Base-by-base conservation (phyloP, 139 green algal genomes). In the Mychonastes homosphaera region DNA sequence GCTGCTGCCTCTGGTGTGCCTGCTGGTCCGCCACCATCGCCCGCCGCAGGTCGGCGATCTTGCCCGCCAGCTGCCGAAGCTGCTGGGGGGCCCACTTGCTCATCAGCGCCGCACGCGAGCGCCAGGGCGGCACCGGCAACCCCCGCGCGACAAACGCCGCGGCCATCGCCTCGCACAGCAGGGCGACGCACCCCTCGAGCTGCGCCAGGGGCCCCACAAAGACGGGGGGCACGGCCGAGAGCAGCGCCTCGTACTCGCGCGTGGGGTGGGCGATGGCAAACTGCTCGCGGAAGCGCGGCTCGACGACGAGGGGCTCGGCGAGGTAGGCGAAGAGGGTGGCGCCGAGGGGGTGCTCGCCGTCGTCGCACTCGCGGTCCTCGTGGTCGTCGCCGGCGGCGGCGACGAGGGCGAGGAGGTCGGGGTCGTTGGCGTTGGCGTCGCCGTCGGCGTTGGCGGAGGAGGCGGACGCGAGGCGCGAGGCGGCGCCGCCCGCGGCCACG, bases 91-190 rank as follows among this genome's bases (percentile, higher is more conserved):
- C 62, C 77, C 76, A 87, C 59, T 88, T 88, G 52, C 56, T 75
- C 7, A 88, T 63, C 65, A 86, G 60, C 18, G 73, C 78, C 38
- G 73, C 67, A 44, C 53, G 50, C 21, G 73, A 73, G 35, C 82
- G 72, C 82, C 82, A 89, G 10, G 82, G 82, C 8, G 82, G 82
- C 46, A 89, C 58, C 21, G 72, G 32, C 33, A 83, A 69, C 2
- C 67, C 66, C n/a, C 72, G 59, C 18, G 59, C 44, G 47, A 65
- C 47, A 53, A 88, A 89, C 0, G 74, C 73, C 1, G 55, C 49
- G 4, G 56, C 64, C 65, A 85, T 79, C 70, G 81, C 73, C 4
- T 54, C 54, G 35, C 70, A 79, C 44, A 87, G 36, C 50, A 87
- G 36, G 38, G 68, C 38, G 29, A 87, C 70, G 9, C 73, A 45